A percentile compares a stretch with the other conserved stretches of the same genome.
phyloP scores from a whole-genome alignment of 495 filamentous ascomycete species.

The Xylaria cubensis region DNA sequence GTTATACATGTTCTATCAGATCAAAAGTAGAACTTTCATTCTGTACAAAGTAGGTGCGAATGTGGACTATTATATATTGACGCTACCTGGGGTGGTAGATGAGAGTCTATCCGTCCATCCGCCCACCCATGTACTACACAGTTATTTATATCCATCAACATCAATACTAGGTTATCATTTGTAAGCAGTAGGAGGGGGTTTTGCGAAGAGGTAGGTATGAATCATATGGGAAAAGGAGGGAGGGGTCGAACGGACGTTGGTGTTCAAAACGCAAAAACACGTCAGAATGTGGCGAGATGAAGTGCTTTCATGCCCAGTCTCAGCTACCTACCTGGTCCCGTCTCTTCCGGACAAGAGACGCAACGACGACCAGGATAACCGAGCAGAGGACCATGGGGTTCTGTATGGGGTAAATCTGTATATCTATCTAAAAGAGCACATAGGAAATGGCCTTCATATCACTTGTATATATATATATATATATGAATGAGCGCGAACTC shows the following conservation, averaged over 20 bases:
- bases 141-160: background rate
- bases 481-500: background rate
- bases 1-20: background rate
- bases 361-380: background rate
- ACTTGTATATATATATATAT: background rate
- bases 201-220: background rate
- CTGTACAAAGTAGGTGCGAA: background rate
- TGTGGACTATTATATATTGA: background rate
- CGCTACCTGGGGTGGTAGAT: background rate
- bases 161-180: background rate
- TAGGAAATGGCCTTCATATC: background rate
- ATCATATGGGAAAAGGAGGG: background rate
- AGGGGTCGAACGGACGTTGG: background rate
- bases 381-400: background rate
- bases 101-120: background rate
- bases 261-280: background rate
- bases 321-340: background rate
- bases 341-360: constrained; percentile 4
- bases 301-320: constrained; percentile 8
- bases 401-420: background rate
- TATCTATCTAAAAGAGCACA: background rate
- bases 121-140: background rate
- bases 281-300: constrained; percentile 21
- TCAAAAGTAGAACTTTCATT: background rate
- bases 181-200: background rate